Percentiles rank a stretch among this genome's conserved stretches.
These are phyloP conservation scores for Boletellus emodensis DNA, from an alignment of 768 basidiomycete species.

Conservation along the genomic window DNA sequence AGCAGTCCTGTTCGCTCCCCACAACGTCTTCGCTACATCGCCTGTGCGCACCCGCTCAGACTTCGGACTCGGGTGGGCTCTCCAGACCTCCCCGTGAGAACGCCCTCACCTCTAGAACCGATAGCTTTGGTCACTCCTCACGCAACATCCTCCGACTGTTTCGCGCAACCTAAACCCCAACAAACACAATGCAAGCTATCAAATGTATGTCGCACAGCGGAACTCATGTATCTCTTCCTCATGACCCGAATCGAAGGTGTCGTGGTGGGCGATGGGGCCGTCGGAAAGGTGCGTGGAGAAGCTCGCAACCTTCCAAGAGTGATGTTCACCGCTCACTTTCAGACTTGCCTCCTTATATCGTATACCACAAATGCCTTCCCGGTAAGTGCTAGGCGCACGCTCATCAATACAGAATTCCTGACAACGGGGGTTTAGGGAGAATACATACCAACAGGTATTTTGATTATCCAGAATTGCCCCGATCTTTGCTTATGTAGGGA, in stretches of 20 bases:
- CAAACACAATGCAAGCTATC: slow-evolving; percentile 73
- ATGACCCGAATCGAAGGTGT: slow-evolving; percentile 58
- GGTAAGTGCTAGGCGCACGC: slow-evolving; percentile 44
- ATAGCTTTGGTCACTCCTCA: slow-evolving; percentile 15
- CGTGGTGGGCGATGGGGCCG: slow-evolving; percentile 97
- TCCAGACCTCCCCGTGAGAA: not conserved
- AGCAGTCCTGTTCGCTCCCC: slow-evolving; percentile 17
- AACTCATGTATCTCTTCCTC: slow-evolving; percentile 28
- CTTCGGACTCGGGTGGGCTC: slow-evolving; percentile 4
- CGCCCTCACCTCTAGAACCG: slow-evolving; percentile 10
- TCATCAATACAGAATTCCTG: slow-evolving; percentile 14
- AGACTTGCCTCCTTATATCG: slow-evolving; percentile 99
- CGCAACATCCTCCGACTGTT: slow-evolving; percentile 10
- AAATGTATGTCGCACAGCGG: slow-evolving; percentile 60
- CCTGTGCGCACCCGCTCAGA: not conserved
- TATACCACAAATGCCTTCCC: slow-evolving; percentile 99
- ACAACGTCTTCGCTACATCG: slow-evolving; percentile 1
- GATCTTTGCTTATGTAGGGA: slow-evolving; percentile 10
- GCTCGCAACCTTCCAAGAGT: slow-evolving; percentile 1
- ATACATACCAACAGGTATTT: slow-evolving; percentile 89
- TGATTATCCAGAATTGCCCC: not conserved
- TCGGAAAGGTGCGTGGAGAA: slow-evolving; percentile 75
- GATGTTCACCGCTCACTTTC: slow-evolving; percentile 13
- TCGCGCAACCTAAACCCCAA: slow-evolving; percentile 15
- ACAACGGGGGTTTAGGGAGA: slow-evolving; percentile 61